Percentiles rank a stretch among this genome's conserved stretches.
Conservation (phyloP, 768 basidiomycete genomes). For the Leccinum barrowsii region DNA sequence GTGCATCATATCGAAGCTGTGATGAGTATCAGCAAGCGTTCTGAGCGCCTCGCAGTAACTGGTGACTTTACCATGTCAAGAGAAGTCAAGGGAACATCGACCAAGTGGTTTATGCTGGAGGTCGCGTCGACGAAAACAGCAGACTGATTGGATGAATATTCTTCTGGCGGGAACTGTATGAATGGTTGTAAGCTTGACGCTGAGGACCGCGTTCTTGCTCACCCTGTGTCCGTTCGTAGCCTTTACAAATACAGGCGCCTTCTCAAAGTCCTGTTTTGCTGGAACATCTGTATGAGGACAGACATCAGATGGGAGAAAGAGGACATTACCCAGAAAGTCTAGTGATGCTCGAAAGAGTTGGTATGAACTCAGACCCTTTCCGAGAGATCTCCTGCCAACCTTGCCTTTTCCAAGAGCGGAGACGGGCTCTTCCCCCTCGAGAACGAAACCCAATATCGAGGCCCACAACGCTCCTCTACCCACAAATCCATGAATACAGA, state of each 20-base stretch:
- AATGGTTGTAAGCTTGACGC: background rate
- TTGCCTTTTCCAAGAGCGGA: conserved; percentile 23
- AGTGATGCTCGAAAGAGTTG: conserved; percentile 84
- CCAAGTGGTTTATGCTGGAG: conserved; percentile 73
- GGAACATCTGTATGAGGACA: conserved; percentile 9
- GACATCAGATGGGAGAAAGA: background rate
- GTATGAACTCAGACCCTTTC: conserved; percentile 83
- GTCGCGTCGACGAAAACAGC: conserved; percentile 77
- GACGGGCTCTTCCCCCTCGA: conserved; percentile 62
- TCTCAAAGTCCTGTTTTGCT: conserved; percentile 72
- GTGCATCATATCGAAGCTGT: conserved; percentile 76
- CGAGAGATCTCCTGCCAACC: conserved; percentile 52
- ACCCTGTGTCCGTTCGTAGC: conserved; percentile 53
- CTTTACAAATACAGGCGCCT: conserved; percentile 58
- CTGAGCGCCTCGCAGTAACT: background rate
- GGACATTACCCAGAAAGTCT: conserved; percentile 70
- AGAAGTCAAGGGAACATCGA: conserved; percentile 71
- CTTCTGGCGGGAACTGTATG: conserved; percentile 53
- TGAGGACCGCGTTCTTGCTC: conserved; percentile 13
- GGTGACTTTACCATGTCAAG: conserved; percentile 61
- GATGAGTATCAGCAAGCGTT: conserved; percentile 1
- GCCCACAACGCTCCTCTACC: conserved; percentile 67
- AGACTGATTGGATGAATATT: conserved; percentile 48
- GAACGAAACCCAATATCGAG: conserved; percentile 53
- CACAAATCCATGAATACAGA: conserved; percentile 61